Evolutionary conservation across 257 asterid species (phyloP).

Genomic region (Pogostemon cablin): DNA sequence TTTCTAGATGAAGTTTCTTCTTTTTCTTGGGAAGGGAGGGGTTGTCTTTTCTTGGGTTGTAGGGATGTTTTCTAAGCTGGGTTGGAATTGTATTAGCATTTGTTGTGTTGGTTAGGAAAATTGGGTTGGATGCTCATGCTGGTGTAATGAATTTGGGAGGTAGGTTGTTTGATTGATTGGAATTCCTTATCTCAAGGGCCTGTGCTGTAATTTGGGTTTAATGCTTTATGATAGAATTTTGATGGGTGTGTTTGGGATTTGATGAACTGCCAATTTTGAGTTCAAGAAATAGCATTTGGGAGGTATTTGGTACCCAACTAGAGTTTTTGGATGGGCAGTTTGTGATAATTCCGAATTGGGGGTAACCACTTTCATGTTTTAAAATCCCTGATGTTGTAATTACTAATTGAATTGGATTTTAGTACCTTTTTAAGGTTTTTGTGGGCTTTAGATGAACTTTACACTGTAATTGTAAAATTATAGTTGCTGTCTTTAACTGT

Average conservation of each 20-base stretch:
- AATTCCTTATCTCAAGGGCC: constrained; percentile 6
- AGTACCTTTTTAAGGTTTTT: background rate
- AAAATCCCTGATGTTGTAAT: background rate
- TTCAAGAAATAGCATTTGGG: constrained; percentile 23
- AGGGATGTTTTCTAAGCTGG: constrained; percentile 13
- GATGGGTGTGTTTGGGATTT: constrained; percentile 25
- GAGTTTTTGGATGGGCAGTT: background rate
- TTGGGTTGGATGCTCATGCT: constrained; percentile 18
- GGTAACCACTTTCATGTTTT: constrained; percentile 11
- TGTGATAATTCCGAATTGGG: constrained; percentile 1
- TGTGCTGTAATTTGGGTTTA: constrained; percentile 34
- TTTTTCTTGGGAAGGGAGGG: constrained; percentile 25
- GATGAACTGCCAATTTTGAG: constrained; percentile 18
- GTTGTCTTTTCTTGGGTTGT: constrained; percentile 31
- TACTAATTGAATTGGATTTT: constrained; percentile 15
- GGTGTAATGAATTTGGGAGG: background rate
- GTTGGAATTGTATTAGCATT: constrained; percentile 19
- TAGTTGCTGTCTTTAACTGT: constrained; percentile 22
- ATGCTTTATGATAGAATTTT: constrained; percentile 27
- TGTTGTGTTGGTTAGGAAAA: constrained; percentile 22
- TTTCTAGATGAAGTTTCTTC: constrained; percentile 4
- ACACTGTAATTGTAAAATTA: background rate
- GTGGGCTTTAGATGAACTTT: constrained; percentile 18
- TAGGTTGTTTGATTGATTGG: constrained; percentile 15
- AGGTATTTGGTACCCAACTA: background rate